These are phyloP conservation scores for Naegleria lovaniensis DNA, from an alignment of 208 protist genomes.

Conservation along the genomic window DNA sequence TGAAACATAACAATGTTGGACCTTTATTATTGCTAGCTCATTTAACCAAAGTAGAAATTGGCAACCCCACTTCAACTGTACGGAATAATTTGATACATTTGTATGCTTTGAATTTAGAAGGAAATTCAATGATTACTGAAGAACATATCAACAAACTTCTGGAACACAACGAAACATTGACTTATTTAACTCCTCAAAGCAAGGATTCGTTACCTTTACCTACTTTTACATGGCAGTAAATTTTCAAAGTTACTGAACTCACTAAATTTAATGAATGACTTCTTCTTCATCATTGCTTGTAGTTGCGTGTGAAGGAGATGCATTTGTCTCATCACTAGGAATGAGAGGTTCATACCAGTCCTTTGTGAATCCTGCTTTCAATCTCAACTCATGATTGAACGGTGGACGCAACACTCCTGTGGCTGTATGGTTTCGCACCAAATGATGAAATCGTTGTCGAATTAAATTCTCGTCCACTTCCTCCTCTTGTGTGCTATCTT, in stretches of 20 bases:
- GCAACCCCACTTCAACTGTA: not conserved
- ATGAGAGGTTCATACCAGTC: constrained; percentile 42
- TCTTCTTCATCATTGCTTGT: too few relatives aligned
- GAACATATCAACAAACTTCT: not conserved
- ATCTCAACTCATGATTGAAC: constrained; percentile 44
- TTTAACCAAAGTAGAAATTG: not conserved
- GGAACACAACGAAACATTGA: not conserved
- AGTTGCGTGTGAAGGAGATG: too few relatives aligned
- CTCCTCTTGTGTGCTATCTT: too few relatives aligned
- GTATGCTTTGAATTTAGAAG: not conserved
- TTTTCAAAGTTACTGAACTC: not conserved
- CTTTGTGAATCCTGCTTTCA: constrained; percentile 33
- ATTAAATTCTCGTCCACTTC: not conserved
- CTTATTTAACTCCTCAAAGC: not conserved
- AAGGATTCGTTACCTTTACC: not conserved
- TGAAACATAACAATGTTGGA: not conserved
- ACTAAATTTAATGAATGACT: too few relatives aligned
- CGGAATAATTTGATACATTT: not conserved
- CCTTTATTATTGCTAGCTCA: not conserved
- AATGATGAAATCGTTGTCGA: not conserved
- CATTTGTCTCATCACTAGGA: too few relatives aligned
- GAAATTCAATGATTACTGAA: not conserved
- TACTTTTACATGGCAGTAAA: not conserved
- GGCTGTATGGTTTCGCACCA: not conserved
- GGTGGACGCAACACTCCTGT: constrained; percentile 41